Evolutionary conservation across 176 grass and related monocot genomes (phyloP).

Genomic region (Paspalum vaginatum): DNA sequence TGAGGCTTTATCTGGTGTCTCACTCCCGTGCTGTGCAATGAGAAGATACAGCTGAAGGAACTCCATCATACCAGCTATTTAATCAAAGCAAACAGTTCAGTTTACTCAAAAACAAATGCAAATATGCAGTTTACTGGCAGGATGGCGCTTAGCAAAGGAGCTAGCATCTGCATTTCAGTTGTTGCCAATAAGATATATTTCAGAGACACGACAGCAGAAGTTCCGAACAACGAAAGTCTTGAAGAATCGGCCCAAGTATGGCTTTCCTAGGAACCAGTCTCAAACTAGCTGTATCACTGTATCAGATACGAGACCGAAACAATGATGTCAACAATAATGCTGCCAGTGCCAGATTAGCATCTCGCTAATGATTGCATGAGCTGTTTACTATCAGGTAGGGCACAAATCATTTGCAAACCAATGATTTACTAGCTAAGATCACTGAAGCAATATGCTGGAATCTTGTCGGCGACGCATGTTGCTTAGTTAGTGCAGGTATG

Average conservation of each 20-base stretch:
- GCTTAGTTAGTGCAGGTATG: slow-evolving; percentile 36
- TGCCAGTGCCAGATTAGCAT: slow-evolving; percentile 40
- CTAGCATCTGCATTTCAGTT: not conserved
- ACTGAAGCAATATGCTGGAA: slow-evolving; percentile 44
- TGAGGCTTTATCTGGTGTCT: slow-evolving; percentile 4
- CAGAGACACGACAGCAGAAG: not conserved
- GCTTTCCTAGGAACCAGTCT: slow-evolving; percentile 19
- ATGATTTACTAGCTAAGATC: slow-evolving; percentile 45
- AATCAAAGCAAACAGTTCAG: not conserved
- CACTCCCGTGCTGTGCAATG: not conserved
- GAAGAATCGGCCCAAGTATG: not conserved
- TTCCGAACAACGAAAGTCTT: not conserved
- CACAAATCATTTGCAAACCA: slow-evolving; percentile 39
- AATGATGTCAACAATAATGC: slow-evolving; percentile 21
- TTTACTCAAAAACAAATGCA: not conserved
- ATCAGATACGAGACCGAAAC: slow-evolving; percentile 34
- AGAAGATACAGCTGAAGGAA: not conserved
- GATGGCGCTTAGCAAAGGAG: not conserved
- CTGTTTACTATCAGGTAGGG: slow-evolving; percentile 33
- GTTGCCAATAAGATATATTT: not conserved
- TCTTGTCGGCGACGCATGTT: slow-evolving; percentile 28
- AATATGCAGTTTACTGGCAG: not conserved
- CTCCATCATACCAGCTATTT: not conserved
- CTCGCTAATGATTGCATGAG: slow-evolving; percentile 48
- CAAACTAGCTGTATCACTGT: slow-evolving; percentile 21